phyloP scores from a whole-genome alignment of 305 asterid species.

The Fraxinus sp. region DNA sequence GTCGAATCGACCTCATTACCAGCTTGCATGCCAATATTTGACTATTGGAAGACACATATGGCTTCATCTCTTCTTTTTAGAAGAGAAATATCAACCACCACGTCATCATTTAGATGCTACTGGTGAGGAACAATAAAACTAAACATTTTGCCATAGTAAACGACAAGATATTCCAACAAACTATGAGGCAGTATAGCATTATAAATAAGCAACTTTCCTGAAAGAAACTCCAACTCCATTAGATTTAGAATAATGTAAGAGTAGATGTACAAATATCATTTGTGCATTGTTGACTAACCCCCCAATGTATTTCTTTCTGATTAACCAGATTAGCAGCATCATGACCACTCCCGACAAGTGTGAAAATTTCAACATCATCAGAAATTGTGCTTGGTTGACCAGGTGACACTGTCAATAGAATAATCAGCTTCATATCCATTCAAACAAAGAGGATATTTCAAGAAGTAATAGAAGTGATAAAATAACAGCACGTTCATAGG shows the following conservation, averaged over 20 bases:
- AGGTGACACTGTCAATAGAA: constrained; percentile 69
- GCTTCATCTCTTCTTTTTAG: background rate
- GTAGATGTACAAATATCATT: background rate
- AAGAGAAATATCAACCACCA: background rate
- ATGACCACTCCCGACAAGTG: constrained; percentile 76
- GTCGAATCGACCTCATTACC: background rate
- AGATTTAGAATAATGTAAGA: background rate
- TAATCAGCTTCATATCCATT: constrained; percentile 20
- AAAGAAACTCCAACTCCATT: constrained; percentile 1
- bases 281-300: constrained; percentile 54
- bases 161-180: background rate
- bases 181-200: constrained; percentile 18
- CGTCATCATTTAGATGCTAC: background rate
- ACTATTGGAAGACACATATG: background rate
- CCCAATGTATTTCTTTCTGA: constrained; percentile 95
- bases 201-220: background rate
- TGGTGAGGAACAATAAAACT: background rate
- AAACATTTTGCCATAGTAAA: background rate
- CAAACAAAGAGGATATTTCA: constrained; percentile 13
- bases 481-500: constrained; percentile 5
- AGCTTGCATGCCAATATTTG: constrained; percentile 11
- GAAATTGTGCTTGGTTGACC: constrained; percentile 90
- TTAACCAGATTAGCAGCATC: constrained; percentile 79
- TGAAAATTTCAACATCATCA: constrained; percentile 81
- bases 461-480: background rate